Evolutionary conservation across 257 asterid genomes (phyloP).

Genomic region (Striga asiatica): DNA sequence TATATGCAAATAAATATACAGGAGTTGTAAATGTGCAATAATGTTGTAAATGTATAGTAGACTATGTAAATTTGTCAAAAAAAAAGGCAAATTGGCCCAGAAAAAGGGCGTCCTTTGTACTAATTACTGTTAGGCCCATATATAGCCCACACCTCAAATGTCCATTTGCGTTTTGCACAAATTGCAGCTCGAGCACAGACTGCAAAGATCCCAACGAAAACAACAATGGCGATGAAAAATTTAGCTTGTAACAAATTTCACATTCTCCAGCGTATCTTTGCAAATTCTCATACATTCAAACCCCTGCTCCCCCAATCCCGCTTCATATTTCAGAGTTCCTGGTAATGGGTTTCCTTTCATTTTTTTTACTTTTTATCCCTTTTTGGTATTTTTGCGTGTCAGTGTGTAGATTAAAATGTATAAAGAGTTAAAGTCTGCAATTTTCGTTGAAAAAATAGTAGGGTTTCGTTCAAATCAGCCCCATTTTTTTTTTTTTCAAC

Average conservation of each 20-base stretch:
- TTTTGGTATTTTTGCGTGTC: background rate
- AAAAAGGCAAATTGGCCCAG: too few relatives aligned
- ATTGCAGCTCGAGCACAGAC: constrained; percentile 11
- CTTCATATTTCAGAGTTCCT: constrained; percentile 21
- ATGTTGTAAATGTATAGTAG: too few relatives aligned
- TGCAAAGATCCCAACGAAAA: background rate
- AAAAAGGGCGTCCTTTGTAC: too few relatives aligned
- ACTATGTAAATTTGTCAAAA: too few relatives aligned
- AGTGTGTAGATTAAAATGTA: background rate
- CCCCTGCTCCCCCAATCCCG: constrained; percentile 14
- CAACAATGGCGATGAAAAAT: constrained; percentile 36
- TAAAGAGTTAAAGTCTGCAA: too few relatives aligned
- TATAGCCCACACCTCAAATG: background rate
- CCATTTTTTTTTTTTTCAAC: background rate
- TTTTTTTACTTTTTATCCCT: background rate
- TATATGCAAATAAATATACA: too few relatives aligned
- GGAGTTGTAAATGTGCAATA: too few relatives aligned
- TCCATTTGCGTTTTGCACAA: background rate
- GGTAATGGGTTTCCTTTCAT: constrained; percentile 32
- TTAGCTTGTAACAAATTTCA: constrained; percentile 32
- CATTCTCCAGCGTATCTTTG: constrained; percentile 21
- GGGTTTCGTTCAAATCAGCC: background rate
- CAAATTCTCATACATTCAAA: constrained; percentile 4
- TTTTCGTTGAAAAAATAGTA: background rate
- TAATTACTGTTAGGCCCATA: too few relatives aligned